These are phyloP conservation scores for Cyclocybe cylindracea DNA, from an alignment of 768 basidiomycete genomes.

Conservation along the genomic window DNA sequence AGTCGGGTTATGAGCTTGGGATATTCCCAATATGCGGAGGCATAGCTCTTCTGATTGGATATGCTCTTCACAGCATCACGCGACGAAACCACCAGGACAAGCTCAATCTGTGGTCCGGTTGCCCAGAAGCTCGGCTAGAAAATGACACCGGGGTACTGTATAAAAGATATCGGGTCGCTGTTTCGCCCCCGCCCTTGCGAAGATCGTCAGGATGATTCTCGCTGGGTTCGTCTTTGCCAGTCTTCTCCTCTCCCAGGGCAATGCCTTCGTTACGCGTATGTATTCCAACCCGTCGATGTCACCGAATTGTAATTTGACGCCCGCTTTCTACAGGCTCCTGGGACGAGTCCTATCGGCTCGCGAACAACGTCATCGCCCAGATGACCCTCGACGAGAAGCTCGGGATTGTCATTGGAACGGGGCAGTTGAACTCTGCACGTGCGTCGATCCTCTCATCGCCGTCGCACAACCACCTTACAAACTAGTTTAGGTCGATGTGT, in stretches of 20 bases:
- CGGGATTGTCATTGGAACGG: constrained; percentile 46
- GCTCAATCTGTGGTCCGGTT: no score
- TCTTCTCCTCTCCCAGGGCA: constrained; percentile 3
- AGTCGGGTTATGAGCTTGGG: no score
- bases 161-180: no score
- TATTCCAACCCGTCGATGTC: not conserved
- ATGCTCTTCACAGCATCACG: no score
- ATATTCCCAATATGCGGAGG: no score
- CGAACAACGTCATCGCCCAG: constrained; percentile 33
- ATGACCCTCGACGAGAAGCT: constrained; percentile 50
- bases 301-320: not conserved
- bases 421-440: constrained; percentile 41
- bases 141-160: no score
- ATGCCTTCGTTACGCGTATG: constrained; percentile 17
- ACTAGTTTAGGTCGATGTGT: constrained; percentile 41
- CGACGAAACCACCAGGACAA: no score
- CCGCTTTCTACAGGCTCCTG: constrained; percentile 37
- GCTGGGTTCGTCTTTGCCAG: not conserved
- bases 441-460: constrained; percentile 4
- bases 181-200: no score
- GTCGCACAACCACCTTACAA: not conserved
- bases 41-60: no score
- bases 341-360: constrained; percentile 42
- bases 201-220: constrained; percentile 1
- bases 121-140: no score